These are phyloP conservation scores for Ascocoryne sarcoides DNA, from an alignment of 2,329 filamentous ascomycete species.

Conservation along the genomic window DNA sequence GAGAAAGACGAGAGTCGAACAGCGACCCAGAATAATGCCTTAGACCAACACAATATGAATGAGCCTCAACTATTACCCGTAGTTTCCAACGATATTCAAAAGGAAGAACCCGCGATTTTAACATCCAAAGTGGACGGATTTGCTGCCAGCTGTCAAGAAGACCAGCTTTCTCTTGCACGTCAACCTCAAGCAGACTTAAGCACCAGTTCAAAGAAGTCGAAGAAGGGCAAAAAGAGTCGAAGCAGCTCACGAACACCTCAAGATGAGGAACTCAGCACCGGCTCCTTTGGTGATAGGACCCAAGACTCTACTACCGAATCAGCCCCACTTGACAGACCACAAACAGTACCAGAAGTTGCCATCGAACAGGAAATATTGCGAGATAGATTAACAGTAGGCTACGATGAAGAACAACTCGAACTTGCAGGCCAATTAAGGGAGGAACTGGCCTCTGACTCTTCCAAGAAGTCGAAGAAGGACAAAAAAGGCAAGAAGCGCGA, in stretches of 20 bases:
- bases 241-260: constrained; percentile 20
- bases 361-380: constrained; percentile 1
- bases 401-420: constrained; percentile 22
- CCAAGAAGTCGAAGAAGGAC: constrained; percentile 20
- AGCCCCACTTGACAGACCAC: background rate
- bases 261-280: constrained; percentile 10
- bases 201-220: constrained; percentile 30
- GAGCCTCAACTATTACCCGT: background rate
- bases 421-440: constrained; percentile 24
- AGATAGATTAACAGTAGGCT: constrained; percentile 15
- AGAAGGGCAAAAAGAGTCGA: constrained; percentile 30
- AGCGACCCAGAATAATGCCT: constrained; percentile 10
- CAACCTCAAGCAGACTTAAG: constrained; percentile 24
- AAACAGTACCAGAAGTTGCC: constrained; percentile 3
- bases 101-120: background rate
- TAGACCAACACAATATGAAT: background rate
- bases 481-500: constrained; percentile 18
- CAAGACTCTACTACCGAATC: constrained; percentile 7
- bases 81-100: background rate
- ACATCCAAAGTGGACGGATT: constrained; percentile 12
- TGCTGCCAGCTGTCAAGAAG: constrained; percentile 19
- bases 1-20: constrained; percentile 25
- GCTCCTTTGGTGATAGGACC: constrained; percentile 13
- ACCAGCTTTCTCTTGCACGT: constrained; percentile 22
- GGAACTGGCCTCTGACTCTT: constrained; percentile 22